Evolutionary conservation across 495 filamentous ascomycete genomes (phyloP).

Genomic region (Parmelia sp.): DNA sequence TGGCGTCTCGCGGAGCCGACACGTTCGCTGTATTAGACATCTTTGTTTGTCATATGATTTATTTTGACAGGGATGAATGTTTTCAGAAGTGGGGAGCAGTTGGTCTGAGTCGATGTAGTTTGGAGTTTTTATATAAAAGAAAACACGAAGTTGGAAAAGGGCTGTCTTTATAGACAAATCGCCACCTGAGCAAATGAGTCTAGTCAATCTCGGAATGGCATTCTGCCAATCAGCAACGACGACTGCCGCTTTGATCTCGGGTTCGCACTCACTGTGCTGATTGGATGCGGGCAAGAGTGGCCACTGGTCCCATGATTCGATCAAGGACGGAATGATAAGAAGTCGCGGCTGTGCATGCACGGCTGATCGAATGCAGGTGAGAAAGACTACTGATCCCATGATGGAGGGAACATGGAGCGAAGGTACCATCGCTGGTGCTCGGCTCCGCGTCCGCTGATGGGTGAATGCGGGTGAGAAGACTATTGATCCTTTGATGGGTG

Average conservation of each 20-base stretch:
- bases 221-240: neutral
- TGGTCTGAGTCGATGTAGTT: rapidly evolving
- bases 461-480: neutral
- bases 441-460: neutral
- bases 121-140: neutral
- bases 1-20: neutral
- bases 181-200: neutral
- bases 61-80: neutral
- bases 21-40: neutral
- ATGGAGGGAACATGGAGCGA: neutral
- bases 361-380: neutral
- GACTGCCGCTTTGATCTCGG: neutral
- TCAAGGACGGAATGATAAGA: neutral
- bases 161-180: neutral
- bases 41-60: too few relatives aligned
- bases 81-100: neutral
- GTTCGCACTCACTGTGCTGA: neutral
- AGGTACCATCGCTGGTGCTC: neutral
- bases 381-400: neutral
- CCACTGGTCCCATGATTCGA: neutral
- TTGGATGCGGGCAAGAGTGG: neutral
- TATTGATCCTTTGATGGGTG: neutral
- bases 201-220: neutral
- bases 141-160: neutral
- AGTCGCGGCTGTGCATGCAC: neutral